A percentile compares a stretch with the other conserved stretches of the same genome.
Evolutionary conservation across 306 rosid genomes (phyloP).

Genomic region (Acacia crassicarpa): DNA sequence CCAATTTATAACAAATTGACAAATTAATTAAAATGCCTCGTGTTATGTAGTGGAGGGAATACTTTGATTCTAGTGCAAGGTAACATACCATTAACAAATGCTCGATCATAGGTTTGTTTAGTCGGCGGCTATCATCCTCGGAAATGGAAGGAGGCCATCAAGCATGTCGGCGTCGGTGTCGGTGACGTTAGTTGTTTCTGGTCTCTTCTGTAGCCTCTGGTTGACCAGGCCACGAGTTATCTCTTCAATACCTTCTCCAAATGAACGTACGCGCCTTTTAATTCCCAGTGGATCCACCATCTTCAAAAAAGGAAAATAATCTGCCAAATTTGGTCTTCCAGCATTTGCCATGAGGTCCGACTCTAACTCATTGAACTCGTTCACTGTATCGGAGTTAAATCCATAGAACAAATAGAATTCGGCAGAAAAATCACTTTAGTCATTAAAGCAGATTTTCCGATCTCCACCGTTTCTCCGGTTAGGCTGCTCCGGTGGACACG

Average conservation of each 20-base stretch:
- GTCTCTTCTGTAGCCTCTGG: background rate
- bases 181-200: background rate
- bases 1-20: no score
- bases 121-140: background rate
- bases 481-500: background rate
- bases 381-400: background rate
- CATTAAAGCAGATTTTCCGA: background rate
- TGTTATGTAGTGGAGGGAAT: no score
- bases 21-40: no score
- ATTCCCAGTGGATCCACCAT: background rate
- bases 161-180: background rate
- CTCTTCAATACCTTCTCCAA: background rate
- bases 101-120: background rate
- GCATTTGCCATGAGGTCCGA: background rate
- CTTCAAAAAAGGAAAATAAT: background rate
- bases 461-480: background rate
- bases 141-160: background rate
- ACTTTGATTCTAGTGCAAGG: background rate
- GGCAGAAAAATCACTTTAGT: background rate
- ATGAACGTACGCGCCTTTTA: background rate
- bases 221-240: background rate
- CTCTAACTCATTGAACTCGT: background rate
- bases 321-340: background rate
- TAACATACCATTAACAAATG: background rate
- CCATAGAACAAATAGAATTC: background rate